These are phyloP conservation scores for Camelina hispida DNA, from an alignment of 345 rosid genomes.

Conservation along the genomic window DNA sequence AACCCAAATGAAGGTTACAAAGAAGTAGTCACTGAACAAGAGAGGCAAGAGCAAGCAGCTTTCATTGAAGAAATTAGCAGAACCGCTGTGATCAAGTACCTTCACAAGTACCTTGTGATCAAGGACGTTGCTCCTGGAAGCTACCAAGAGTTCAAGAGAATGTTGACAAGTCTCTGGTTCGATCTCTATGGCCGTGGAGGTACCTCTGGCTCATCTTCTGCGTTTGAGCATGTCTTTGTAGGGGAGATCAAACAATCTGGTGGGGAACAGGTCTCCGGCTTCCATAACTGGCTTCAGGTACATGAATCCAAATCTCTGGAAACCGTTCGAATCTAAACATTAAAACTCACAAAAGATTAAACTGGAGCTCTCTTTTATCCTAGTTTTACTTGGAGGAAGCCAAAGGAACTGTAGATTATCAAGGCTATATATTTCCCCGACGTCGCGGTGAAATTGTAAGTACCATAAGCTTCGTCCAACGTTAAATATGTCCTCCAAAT, in stretches of 20 bases:
- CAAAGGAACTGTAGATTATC: constrained; percentile 82
- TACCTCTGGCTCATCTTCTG: constrained; percentile 79
- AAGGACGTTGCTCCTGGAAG: constrained; percentile 69
- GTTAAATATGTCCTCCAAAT: background rate
- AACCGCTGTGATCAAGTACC: constrained; percentile 83
- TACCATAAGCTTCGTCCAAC: background rate
- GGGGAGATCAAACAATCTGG: constrained; percentile 87
- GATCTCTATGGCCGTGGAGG: constrained; percentile 89
- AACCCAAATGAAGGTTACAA: constrained; percentile 75
- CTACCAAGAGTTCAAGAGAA: constrained; percentile 74
- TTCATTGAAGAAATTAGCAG: constrained; percentile 94
- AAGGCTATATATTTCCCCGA: constrained; percentile 85
- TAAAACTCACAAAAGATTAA: background rate
- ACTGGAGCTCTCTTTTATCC: background rate
- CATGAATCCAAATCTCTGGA: background rate
- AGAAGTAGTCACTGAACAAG: constrained; percentile 85
- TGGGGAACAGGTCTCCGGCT: constrained; percentile 80
- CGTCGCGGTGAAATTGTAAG: constrained; percentile 81
- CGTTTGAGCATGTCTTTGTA: constrained; percentile 96
- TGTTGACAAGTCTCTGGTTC: constrained; percentile 79
- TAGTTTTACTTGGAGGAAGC: constrained; percentile 94
- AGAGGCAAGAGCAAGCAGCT: constrained; percentile 86
- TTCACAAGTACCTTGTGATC: constrained; percentile 66
- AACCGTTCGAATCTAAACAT: background rate
- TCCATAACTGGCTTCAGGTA: constrained; percentile 99